phyloP scores from a whole-genome alignment of 2,329 filamentous ascomycete species.

The Leptographium wingfieldii region DNA sequence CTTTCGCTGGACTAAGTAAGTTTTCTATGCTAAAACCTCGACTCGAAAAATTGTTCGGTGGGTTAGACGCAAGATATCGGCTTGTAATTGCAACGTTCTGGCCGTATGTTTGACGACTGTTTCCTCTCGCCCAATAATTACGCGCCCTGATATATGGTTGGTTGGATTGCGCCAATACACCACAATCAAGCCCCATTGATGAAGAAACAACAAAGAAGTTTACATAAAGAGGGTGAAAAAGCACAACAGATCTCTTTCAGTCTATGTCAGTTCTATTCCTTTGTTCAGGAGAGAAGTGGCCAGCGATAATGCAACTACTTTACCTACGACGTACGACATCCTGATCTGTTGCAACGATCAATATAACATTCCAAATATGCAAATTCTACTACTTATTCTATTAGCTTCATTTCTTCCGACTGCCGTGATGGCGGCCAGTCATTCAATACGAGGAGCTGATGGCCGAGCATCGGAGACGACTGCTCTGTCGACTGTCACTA shows the following conservation, averaged over 20 bases:
- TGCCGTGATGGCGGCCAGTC: background rate
- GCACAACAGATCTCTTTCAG: background rate
- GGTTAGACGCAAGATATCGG: no score
- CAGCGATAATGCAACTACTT: background rate
- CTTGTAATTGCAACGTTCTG: background rate
- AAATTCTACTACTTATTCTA: background rate
- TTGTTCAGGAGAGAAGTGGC: background rate
- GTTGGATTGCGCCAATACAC: background rate
- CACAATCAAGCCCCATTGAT: background rate
- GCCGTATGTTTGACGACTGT: background rate
- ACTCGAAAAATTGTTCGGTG: no score
- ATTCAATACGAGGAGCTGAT: no score
- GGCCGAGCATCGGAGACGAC: no score
- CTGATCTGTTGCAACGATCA: background rate
- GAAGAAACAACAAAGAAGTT: background rate
- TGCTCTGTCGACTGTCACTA: slow-evolving; percentile 19
- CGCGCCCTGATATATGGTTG: background rate
- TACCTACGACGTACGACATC: background rate
- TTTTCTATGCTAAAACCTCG: no score
- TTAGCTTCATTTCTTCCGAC: background rate
- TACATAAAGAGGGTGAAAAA: background rate
- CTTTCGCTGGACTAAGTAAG: no score
- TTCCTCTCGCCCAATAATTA: background rate
- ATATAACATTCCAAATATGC: background rate
- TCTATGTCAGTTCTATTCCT: background rate